Conservation (phyloP, 495 filamentous ascomycete genomes). For the Penicillium malachiteum region DNA sequence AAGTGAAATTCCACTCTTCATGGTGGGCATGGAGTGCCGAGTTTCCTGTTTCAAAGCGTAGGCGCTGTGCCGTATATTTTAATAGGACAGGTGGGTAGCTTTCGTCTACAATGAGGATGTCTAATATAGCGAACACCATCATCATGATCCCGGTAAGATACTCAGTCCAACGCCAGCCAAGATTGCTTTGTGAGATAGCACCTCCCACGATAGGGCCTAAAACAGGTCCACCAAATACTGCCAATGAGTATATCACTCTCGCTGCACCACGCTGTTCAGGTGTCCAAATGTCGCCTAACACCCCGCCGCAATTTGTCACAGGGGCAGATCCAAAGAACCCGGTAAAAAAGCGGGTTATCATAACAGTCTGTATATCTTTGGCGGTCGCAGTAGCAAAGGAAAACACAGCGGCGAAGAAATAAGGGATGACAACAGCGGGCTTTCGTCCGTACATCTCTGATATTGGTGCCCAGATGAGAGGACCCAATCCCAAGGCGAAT, state of each 20-base stretch:
- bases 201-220: slow-evolving; percentile 46
- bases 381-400: slow-evolving; percentile 60
- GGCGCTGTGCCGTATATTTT: slow-evolving; percentile 33
- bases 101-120: slow-evolving; percentile 30
- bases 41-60: slow-evolving; percentile 41
- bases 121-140: slow-evolving; percentile 22
- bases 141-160: slow-evolving; percentile 43
- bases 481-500: slow-evolving; percentile 51
- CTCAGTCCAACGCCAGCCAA: slow-evolving; percentile 48
- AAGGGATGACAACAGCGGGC: slow-evolving; percentile 53
- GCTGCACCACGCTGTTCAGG: slow-evolving; percentile 56
- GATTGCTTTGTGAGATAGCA: slow-evolving; percentile 28
- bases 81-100: slow-evolving; percentile 41
- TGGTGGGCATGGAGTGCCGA: slow-evolving; percentile 50
- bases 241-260: slow-evolving; percentile 59
- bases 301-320: slow-evolving; percentile 66
- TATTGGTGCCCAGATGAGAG: slow-evolving; percentile 60
- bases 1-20: slow-evolving; percentile 42
- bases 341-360: slow-evolving; percentile 68
- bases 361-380: slow-evolving; percentile 67
- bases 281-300: slow-evolving; percentile 63
- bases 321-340: slow-evolving; percentile 67
- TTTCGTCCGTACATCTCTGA: slow-evolving; percentile 68
- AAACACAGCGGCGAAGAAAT: slow-evolving; percentile 61
- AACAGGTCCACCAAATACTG: slow-evolving; percentile 45